Percentiles rank a stretch among this genome's conserved stretches.
Evolutionary conservation across 805 yeast genomes (phyloP).

Genomic region (Ogataea glucozyma): DNA sequence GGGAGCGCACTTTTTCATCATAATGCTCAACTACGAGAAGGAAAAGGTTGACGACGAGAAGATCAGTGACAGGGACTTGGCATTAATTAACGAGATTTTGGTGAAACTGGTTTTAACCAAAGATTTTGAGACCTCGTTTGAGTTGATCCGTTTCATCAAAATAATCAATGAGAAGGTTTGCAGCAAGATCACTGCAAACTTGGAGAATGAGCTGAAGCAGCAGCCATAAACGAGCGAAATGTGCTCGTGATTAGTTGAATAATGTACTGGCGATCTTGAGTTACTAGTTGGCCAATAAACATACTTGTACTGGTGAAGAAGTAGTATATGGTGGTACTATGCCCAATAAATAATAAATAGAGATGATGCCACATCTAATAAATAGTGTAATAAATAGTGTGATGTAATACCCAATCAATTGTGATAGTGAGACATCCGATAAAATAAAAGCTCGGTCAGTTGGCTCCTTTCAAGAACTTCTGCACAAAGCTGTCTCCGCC

Average conservation of each 20-base stretch:
- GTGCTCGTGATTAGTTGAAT: neutral
- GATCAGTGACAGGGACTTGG: slow-evolving; percentile 36
- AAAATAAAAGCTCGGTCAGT: too few relatives aligned
- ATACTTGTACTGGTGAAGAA: too few relatives aligned
- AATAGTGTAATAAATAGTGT: slow-evolving; percentile 33
- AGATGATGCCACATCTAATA: slow-evolving; percentile 1
- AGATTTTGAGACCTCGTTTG: slow-evolving; percentile 57
- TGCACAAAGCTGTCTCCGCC: slow-evolving; percentile 64
- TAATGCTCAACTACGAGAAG: slow-evolving; percentile 51
- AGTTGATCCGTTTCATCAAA: slow-evolving; percentile 54
- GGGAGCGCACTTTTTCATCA: slow-evolving; percentile 52
- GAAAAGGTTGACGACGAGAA: slow-evolving; percentile 32
- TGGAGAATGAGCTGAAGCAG: slow-evolving; percentile 20
- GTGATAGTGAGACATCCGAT: too few relatives aligned
- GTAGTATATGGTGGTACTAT: too few relatives aligned
- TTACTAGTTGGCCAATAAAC: slow-evolving; percentile 4
- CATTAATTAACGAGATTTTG: slow-evolving; percentile 44
- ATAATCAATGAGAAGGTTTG: slow-evolving; percentile 41
- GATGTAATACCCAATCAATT: too few relatives aligned
- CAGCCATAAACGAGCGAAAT: neutral
- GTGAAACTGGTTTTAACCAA: slow-evolving; percentile 41
- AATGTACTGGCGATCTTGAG: too few relatives aligned
- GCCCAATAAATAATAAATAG: slow-evolving; percentile 9
- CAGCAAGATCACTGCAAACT: slow-evolving; percentile 38
- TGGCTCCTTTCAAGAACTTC: slow-evolving; percentile 68